Base-by-base conservation (phyloP, 225 moss, liverwort and hornwort genomes). In the Sphagnum tenellum region DNA sequence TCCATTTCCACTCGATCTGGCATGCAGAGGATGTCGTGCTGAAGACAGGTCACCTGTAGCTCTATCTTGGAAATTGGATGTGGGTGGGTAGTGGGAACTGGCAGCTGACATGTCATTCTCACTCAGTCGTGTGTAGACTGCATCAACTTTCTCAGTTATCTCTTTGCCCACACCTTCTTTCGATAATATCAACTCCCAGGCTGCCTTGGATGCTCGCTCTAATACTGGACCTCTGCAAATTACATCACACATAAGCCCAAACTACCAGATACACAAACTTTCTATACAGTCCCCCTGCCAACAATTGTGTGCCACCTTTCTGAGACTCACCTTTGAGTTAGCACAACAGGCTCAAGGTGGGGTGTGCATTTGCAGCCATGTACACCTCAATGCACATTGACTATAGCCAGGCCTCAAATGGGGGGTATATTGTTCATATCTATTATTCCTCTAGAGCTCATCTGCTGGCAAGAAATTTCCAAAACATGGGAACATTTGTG, bases 141-240 rank as follows among this genome's bases (percentile, higher is more conserved):
- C 87, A 61, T 87, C 84, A 64, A 89, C 87, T 62, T 87, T 89
- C 12, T 76, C 84, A 47, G 76, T 82, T 63, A 87, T 87, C 70
- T 87, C 89, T 67, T 79, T 82, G 2, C 82, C 87, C 12, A 89
- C 73, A 48, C 84, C 87, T 67, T 85, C 79, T 64, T 76, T 71
- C 69, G 82, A 78, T 29, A 89, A 76, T 45, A 89, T 87, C 14
- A 87, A 79, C 44, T 80, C 73, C 89, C 89, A 89, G 60, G 89
- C 85, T 65, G 87, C 89, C 67, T 72, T 78, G 12, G 89, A 89
- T 10, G 85, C 89, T 65, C 79, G 85, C 48, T 89, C 87, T 12
- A 87, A 72, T 9, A 89, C 87, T 3, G 81, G 77, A 53, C 76
- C 82, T 67, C 86, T 89, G 76, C 4, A 47, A 46, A 13, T 12